Evolutionary conservation across 2,329 filamentous ascomycete genomes (phyloP).

Genomic region (Penicillium polonicum): DNA sequence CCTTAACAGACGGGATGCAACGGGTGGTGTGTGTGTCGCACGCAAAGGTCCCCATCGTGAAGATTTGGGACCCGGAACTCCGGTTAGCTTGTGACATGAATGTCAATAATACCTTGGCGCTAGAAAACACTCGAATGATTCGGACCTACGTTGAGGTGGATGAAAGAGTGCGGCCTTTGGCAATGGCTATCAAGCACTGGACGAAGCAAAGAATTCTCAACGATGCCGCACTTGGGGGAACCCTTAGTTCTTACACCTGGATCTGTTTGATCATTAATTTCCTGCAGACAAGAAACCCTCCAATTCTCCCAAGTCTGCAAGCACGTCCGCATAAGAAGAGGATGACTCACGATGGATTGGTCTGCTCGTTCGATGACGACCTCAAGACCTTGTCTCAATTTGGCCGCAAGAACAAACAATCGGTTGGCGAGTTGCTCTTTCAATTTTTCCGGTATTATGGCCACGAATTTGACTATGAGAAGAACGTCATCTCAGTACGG

Average conservation of each 20-base stretch:
- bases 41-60: constrained; percentile 97
- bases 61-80: constrained; percentile 95
- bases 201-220: constrained; percentile 89
- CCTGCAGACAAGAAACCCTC: constrained; percentile 79
- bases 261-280: constrained; percentile 98
- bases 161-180: constrained; percentile 81
- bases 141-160: constrained; percentile 95
- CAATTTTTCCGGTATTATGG: constrained; percentile 95
- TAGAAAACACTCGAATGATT: constrained; percentile 98
- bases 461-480: constrained; percentile 88
- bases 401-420: constrained; percentile 76
- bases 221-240: constrained; percentile 94
- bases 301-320: constrained; percentile 82
- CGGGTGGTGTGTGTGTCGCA: constrained; percentile 91
- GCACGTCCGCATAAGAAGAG: constrained; percentile 65
- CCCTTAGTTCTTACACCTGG: constrained; percentile 97
- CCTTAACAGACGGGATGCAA: constrained; percentile 79
- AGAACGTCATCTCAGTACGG: constrained; percentile 78
- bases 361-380: constrained; percentile 84
- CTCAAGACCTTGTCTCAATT: constrained; percentile 70
- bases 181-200: constrained; percentile 98
- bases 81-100: constrained; percentile 94
- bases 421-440: constrained; percentile 82
- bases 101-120: constrained; percentile 91
- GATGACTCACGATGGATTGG: constrained; percentile 61